A percentile compares a stretch with the other conserved stretches of the same genome.
Conservation (phyloP, 2,329 filamentous ascomycete species). For the Hypocrella siamensis region DNA sequence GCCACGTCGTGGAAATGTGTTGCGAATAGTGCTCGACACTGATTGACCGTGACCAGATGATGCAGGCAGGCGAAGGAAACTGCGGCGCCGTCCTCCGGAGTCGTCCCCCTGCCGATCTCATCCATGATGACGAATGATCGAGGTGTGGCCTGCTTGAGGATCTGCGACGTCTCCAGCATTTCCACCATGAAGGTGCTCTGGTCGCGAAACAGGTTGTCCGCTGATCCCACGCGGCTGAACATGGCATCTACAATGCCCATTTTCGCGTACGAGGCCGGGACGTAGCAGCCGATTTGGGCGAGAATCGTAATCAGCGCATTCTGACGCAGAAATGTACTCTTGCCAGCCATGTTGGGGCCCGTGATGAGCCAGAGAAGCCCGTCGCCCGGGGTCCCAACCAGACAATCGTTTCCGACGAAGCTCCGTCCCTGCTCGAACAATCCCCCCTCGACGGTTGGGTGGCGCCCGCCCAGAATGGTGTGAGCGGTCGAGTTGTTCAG, state of each 20-base stretch:
- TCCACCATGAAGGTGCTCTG: constrained; percentile 99
- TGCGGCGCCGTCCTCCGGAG: constrained; percentile 78
- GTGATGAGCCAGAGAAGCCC: constrained; percentile 53
- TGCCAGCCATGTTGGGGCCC: constrained; percentile 96
- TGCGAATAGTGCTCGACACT: constrained; percentile 73
- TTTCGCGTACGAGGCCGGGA: constrained; percentile 74
- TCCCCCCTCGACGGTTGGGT: constrained; percentile 81
- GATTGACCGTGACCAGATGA: constrained; percentile 65
- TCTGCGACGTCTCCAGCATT: constrained; percentile 91
- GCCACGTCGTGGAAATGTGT: constrained; percentile 85
- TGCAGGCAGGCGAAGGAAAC: constrained; percentile 80
- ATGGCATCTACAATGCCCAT: constrained; percentile 91
- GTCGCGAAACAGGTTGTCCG: constrained; percentile 85
- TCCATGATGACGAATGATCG: constrained; percentile 96
- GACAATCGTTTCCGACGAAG: constrained; percentile 78
- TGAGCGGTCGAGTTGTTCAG: constrained; percentile 51
- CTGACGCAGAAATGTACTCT: constrained; percentile 89
- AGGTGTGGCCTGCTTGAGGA: constrained; percentile 69
- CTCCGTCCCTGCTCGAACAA: constrained; percentile 62
- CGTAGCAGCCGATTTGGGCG: constrained; percentile 83
- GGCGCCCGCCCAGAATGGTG: constrained; percentile 70
- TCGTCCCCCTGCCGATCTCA: constrained; percentile 88
- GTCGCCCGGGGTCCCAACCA: constrained; percentile 53
- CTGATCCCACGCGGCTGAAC: constrained; percentile 84
- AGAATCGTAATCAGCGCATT: constrained; percentile 90